phyloP scores from a whole-genome alignment of 805 yeast genomes.

The Nakazawaea molendinolei region DNA sequence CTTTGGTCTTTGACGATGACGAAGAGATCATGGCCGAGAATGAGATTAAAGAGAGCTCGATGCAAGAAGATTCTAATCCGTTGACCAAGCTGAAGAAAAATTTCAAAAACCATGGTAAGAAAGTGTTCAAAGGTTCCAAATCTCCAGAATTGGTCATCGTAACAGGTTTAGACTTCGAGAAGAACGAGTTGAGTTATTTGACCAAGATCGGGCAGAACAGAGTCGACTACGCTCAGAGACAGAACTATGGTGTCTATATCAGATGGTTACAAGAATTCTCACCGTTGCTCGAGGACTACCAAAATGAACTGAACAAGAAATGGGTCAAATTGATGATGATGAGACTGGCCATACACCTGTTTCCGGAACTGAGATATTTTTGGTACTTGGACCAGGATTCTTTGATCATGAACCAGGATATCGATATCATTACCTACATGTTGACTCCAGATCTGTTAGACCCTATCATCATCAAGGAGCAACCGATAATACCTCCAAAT shows the following conservation, averaged over 20 bases:
- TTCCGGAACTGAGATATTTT: conserved; percentile 85
- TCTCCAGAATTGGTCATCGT: conserved; percentile 71
- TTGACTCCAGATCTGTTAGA: conserved; percentile 55
- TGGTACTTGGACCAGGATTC: conserved; percentile 84
- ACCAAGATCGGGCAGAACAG: conserved; percentile 76
- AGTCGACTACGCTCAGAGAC: conserved; percentile 78
- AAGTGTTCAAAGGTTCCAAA: conserved; percentile 33
- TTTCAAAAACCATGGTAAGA: conserved; percentile 62
- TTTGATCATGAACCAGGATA: conserved; percentile 62
- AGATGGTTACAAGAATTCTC: conserved; percentile 82
- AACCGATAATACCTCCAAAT: conserved; percentile 65
- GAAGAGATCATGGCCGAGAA: conserved; percentile 29
- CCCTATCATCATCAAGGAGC: conserved; percentile 58
- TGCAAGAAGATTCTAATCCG: conserved; percentile 32
- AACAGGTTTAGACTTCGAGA: conserved; percentile 70
- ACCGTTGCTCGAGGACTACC: conserved; percentile 46
- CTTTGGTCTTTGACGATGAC: conserved; percentile 37
- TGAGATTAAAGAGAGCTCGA: conserved; percentile 42
- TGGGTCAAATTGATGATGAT: conserved; percentile 64
- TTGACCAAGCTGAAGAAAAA: conserved; percentile 45
- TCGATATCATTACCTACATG: conserved; percentile 54
- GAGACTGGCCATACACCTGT: conserved; percentile 89
- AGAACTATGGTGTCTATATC: conserved; percentile 76
- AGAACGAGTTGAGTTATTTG: conserved; percentile 50
- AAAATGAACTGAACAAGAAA: conserved; percentile 30